Conservation (phyloP, 1,139 yeast genomes). For the Yamadazyma oceani region DNA sequence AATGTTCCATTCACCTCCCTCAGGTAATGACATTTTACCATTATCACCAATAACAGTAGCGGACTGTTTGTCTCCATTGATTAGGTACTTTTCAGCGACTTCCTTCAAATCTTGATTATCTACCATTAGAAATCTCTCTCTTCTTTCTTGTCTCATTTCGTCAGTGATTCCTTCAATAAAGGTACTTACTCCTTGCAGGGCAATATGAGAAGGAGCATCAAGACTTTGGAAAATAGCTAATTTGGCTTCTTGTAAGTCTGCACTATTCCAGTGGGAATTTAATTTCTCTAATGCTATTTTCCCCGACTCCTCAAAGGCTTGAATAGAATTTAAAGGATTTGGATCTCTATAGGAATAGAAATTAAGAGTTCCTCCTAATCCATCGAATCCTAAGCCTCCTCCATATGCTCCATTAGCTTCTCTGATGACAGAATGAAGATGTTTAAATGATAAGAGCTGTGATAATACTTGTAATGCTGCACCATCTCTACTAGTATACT, state of each 20-base stretch:
- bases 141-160: constrained; percentile 76
- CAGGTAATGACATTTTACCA: constrained; percentile 25
- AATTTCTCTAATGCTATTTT: constrained; percentile 52
- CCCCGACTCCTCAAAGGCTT: constrained; percentile 60
- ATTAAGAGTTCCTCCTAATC: constrained; percentile 75
- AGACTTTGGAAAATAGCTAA: constrained; percentile 85
- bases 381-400: constrained; percentile 86
- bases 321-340: constrained; percentile 68
- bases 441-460: constrained; percentile 76
- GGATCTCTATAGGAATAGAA: constrained; percentile 96
- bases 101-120: constrained; percentile 57
- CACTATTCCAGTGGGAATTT: constrained; percentile 45
- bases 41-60: constrained; percentile 57
- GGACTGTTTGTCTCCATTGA: constrained; percentile 26
- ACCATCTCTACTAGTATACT: constrained; percentile 70
- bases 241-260: constrained; percentile 86
- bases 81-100: constrained; percentile 64
- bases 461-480: constrained; percentile 84
- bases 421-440: constrained; percentile 84
- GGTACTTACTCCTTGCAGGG: constrained; percentile 68
- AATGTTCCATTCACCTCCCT: constrained; percentile 32
- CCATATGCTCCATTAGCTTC: constrained; percentile 99
- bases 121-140: constrained; percentile 71
- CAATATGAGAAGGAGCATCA: constrained; percentile 86
- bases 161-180: constrained; percentile 75